These are phyloP conservation scores for Coelastrella sp. DNA, from an alignment of 139 green algal species.

Conservation along the genomic window DNA sequence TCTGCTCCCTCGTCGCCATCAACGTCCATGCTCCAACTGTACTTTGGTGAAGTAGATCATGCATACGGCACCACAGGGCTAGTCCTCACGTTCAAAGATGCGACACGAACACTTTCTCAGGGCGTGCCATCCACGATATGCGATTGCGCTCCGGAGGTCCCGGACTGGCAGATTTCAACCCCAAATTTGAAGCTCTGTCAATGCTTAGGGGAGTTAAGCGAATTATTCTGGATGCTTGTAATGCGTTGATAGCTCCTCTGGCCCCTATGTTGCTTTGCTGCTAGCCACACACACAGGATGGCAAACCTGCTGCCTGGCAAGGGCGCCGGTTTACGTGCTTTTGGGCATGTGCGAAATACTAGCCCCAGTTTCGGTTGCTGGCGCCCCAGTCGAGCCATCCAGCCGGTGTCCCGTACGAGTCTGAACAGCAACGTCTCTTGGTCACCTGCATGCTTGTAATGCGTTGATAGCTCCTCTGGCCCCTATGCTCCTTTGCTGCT, in stretches of 20 bases:
- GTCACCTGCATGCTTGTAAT: background rate
- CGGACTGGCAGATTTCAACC: background rate
- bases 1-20: constrained; percentile 2
- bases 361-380: background rate
- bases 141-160: background rate
- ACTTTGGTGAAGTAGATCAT: too few species aligned
- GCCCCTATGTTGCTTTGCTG: background rate
- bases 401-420: background rate
- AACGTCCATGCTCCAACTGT: background rate
- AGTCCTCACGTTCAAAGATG: too few species aligned
- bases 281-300: constrained; percentile 6
- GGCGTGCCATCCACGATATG: background rate
- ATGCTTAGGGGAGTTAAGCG: too few species aligned
- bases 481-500: background rate
- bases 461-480: background rate
- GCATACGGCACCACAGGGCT: too few species aligned
- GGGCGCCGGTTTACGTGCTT: background rate
- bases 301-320: background rate
- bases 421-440: background rate
- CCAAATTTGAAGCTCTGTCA: too few species aligned
- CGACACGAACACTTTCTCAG: too few species aligned
- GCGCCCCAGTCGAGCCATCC: background rate
- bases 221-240: too few species aligned
- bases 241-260: background rate
- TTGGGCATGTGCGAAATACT: background rate